Evolutionary conservation across 2,329 filamentous ascomycete genomes (phyloP), one percentile per base, ranked within the genome.

Genomic region (Exophiala xenobiotica): DNA sequence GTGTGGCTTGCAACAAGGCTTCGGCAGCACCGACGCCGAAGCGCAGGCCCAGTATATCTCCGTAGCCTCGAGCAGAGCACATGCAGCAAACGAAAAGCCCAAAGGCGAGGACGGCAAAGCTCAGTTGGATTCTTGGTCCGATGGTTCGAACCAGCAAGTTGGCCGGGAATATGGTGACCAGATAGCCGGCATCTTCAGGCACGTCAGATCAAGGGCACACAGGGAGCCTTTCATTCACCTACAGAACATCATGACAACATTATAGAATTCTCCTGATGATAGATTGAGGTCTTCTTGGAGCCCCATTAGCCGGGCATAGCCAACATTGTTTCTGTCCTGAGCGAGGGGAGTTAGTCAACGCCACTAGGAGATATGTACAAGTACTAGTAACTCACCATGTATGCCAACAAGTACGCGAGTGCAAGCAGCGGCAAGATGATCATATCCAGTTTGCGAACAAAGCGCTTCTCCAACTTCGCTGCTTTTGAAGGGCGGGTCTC

Each of bases 241-340:
- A 47, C 49, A 47, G 22, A 46, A 52, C 1, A 52, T 23, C 42
- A 46, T 52, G 42, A 47, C 29, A 4, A 37, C 23, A 24, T 47
- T 47, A 35, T 46, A 52, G 31, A 46, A 52, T 20, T 47, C 42
- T 7, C 27, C 6, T 11, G 20, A 24, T 18, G 49, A 33, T 11
- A 52, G 12, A 6, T 42, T 41, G 7, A 52, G 43, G 11, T 23
- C 49, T 19, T 46, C 20, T 26, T 46, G 42, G 14, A 52, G 20
- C 18, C 49, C 49, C 44, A 47, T 47, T 18, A 52, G 14, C 23
- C 43, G 14, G 26, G 49, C 35, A 42, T 52, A 42, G 11, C 49
- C 49, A 23, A 52, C 42, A 23, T 43, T 47, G 39, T 52, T 52
- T 12, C 49, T 43, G 22, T 52, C 49, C 49, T 52, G n/a, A n/a